Percentiles rank a stretch among this genome's conserved stretches.
These are phyloP conservation scores for Magnusiomyces tetraspermus DNA, from an alignment of 1,139 yeast genomes.

Conservation along the genomic window DNA sequence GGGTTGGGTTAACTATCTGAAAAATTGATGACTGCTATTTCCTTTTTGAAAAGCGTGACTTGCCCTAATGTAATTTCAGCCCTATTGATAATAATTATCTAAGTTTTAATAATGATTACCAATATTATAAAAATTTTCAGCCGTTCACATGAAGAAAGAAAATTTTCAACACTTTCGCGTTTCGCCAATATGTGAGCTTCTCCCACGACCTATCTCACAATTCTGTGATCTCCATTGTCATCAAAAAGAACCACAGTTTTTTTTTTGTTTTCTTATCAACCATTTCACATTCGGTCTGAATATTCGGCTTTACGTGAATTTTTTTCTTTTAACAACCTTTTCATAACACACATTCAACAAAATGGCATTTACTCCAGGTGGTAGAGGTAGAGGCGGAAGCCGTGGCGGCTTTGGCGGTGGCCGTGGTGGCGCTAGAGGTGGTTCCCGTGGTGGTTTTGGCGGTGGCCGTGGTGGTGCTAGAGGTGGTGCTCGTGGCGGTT, in stretches of 20 bases:
- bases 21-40: too few species aligned
- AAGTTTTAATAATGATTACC: background rate
- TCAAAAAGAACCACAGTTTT: background rate
- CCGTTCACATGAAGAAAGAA: background rate
- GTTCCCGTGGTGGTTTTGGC: conserved; percentile 31
- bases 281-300: background rate
- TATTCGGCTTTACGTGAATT: background rate
- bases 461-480: conserved; percentile 28
- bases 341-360: background rate
- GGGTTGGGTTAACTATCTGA: too few species aligned
- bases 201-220: background rate
- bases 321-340: background rate
- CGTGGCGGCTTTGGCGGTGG: conserved; percentile 32
- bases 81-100: background rate
- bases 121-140: background rate
- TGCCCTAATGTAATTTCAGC: background rate
- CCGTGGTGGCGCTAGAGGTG: conserved; percentile 31
- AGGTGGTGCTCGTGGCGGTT: conserved; percentile 28
- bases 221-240: background rate
- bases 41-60: too few species aligned
- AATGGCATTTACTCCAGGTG: conserved; percentile 22
- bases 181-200: background rate
- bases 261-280: background rate
- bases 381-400: conserved; percentile 20
- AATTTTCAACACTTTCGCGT: conserved; percentile 1